Conservation (phyloP, 768 basidiomycete genomes). For the Steccherinum ochraceum region DNA sequence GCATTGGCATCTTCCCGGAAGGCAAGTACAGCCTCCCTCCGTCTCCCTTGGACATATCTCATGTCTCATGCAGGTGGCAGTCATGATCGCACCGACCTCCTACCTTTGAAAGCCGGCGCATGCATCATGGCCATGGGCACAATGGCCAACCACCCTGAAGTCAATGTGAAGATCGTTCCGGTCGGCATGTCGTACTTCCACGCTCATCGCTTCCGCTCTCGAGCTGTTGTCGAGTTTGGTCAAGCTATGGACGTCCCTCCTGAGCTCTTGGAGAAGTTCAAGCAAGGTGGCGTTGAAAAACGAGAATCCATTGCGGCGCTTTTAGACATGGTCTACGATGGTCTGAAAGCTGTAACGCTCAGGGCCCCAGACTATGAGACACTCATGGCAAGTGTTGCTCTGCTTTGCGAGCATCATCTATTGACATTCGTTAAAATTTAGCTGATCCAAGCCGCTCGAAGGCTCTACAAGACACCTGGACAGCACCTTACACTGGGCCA, state of each 20-base stretch:
- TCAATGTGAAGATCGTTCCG: constrained; percentile 84
- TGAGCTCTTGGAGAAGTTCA: constrained; percentile 86
- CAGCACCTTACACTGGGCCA: constrained; percentile 90
- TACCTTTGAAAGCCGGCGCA: constrained; percentile 96
- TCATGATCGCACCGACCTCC: constrained; percentile 93
- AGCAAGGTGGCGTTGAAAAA: constrained; percentile 81
- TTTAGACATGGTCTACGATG: constrained; percentile 87
- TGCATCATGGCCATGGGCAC: constrained; percentile 98
- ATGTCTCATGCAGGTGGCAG: constrained; percentile 72
- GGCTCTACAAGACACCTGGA: constrained; percentile 89
- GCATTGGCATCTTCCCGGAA: constrained; percentile 98
- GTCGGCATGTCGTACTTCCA: constrained; percentile 38
- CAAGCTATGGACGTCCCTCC: constrained; percentile 85
- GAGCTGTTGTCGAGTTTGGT: constrained; percentile 97
- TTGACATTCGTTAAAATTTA: constrained; percentile 22
- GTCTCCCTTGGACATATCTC: neutral
- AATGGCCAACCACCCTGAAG: constrained; percentile 83
- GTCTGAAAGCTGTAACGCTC: constrained; percentile 91
- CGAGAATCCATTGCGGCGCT: constrained; percentile 86
- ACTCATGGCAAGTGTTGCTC: constrained; percentile 67
- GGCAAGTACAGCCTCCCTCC: constrained; percentile 36
- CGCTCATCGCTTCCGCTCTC: constrained; percentile 78
- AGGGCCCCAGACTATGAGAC: constrained; percentile 97
- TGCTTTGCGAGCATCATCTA: neutral
- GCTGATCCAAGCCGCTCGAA: constrained; percentile 92